Conservation (phyloP, 176 grass and related monocot genomes). For the Chrysopogon serrulatus region DNA sequence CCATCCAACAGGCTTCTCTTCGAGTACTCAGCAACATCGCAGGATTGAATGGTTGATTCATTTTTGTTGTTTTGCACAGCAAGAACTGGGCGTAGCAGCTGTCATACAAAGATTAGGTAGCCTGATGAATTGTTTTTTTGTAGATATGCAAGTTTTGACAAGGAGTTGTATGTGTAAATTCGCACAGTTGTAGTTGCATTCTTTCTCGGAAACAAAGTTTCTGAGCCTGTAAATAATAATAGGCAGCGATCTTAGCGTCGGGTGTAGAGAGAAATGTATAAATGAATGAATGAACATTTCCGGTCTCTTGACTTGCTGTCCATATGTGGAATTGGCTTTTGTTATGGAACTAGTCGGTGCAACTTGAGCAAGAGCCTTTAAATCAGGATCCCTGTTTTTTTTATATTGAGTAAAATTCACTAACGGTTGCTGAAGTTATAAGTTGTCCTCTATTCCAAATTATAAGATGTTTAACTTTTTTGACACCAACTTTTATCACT, state of each 20-base stretch:
- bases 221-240: conserved; percentile 63
- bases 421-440: too few relatives aligned
- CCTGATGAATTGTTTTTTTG: conserved; percentile 28
- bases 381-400: too few relatives aligned
- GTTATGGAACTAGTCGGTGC: not conserved
- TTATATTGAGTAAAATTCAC: too few relatives aligned
- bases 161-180: conserved; percentile 31
- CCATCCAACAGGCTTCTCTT: conserved; percentile 98
- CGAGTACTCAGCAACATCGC: conserved; percentile 86
- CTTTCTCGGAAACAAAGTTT: conserved; percentile 54
- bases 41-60: conserved; percentile 72
- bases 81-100: not conserved
- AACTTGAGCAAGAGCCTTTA: not conserved
- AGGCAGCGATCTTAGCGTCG: conserved; percentile 39
- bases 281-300: not conserved
- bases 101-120: conserved; percentile 13
- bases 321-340: not conserved
- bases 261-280: conserved; percentile 22
- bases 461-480: too few relatives aligned
- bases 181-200: conserved; percentile 37
- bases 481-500: too few relatives aligned
- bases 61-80: conserved; percentile 6
- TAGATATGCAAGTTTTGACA: conserved; percentile 39
- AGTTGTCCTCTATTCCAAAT: too few relatives aligned
- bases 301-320: not conserved